phyloP scores from a whole-genome alignment of 768 basidiomycete genomes.

The Clavulina sp. region DNA sequence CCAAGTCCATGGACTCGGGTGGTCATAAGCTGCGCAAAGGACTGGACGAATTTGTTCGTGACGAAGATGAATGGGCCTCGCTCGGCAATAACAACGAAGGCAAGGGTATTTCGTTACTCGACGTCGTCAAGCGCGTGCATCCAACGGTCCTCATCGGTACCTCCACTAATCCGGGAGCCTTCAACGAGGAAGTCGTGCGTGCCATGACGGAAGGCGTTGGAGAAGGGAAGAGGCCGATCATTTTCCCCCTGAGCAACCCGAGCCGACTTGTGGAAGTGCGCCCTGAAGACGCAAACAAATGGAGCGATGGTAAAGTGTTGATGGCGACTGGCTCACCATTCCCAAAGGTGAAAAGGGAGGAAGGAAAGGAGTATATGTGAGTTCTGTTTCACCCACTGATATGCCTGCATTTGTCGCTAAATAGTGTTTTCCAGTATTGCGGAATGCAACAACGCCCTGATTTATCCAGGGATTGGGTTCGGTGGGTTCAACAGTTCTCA shows the following conservation, averaged over 20 bases:
- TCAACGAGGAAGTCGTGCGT: constrained; percentile 52
- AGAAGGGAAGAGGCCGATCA: constrained; percentile 56
- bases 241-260: constrained; percentile 74
- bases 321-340: constrained; percentile 79
- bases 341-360: constrained; percentile 47
- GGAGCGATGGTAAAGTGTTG: constrained; percentile 66
- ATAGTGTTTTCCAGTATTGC: constrained; percentile 31
- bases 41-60: constrained; percentile 33
- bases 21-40: constrained; percentile 27
- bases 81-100: constrained; percentile 21
- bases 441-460: constrained; percentile 63
- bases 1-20: constrained; percentile 17
- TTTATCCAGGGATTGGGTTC: constrained; percentile 75
- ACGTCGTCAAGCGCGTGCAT: constrained; percentile 51
- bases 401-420: neutral
- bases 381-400: constrained; percentile 14
- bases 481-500: constrained; percentile 21
- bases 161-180: constrained; percentile 61
- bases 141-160: constrained; percentile 78
- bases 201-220: constrained; percentile 48
- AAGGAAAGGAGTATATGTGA: constrained; percentile 43
- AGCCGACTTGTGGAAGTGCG: constrained; percentile 57
- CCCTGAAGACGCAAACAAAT: constrained; percentile 51
- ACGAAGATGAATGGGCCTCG: constrained; percentile 17
- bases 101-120: constrained; percentile 38